Evolutionary conservation across 805 yeast species (phyloP), one percentile per base, ranked within the genome.

Genomic region (Candida incommunis): DNA sequence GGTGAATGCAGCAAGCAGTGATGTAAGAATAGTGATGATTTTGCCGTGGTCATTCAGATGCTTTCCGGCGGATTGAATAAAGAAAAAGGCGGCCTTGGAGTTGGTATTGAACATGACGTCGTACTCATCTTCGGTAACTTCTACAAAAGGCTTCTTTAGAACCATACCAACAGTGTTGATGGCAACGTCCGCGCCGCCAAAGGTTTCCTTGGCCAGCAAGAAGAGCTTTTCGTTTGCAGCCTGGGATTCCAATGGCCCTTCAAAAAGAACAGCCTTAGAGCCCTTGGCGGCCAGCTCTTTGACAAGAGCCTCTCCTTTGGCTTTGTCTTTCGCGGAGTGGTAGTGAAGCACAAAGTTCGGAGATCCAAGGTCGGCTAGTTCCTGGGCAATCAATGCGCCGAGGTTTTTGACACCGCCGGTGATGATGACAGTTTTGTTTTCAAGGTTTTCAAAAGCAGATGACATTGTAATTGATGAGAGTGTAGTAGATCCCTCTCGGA

Each of bases 141-240:
- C 76, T 26, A 61, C 61, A 43, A 78, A 53, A 29, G 76, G 73
- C 57, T 78, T 79, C 66, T 78, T 77, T 58, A 78, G 63, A 21
- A 79, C 84, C 68, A 62, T 74, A 44, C 85, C 85, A 34, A 77
- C 78, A 51, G 75, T 77, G 63, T 78, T 78, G 53, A 79, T 66
- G n/a, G 83, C 84, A 55, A 74, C 68, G 53, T 79, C 82, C 50
- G 75, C 63, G 20, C 61, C 55, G 29, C 80, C 80, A 46, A 75
- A 70, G 35, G 62, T 58, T 13, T 57, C 48, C 44, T 63, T 63
- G 4, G 77, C 74, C 9, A 58, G 60, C 16, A 60, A 68, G 52
- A 79, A 78, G 45, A 78, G 59, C 23, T 64, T 59, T 20, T 61
- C 57, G 27, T 68, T 62, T 9, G 69, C 74, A 0, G 51, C 61